Evolutionary conservation across 306 rosid species (phyloP).

Genomic region (Aeschynomene evenia): DNA sequence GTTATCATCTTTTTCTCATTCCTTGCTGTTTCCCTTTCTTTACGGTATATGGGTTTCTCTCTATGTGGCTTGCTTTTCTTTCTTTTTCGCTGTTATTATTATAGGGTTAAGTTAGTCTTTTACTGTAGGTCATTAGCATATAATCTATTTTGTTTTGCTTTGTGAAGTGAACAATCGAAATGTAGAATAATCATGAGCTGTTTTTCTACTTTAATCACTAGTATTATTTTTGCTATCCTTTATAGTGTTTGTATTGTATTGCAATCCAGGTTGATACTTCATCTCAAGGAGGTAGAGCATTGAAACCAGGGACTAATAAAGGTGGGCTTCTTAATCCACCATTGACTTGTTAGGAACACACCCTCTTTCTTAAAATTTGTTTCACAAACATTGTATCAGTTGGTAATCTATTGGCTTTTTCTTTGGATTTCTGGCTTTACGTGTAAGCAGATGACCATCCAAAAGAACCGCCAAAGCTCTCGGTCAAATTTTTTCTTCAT

Average conservation of each 20-base stretch:
- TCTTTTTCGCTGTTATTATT: not conserved
- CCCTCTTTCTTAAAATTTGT: not conserved
- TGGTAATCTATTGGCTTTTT: not conserved
- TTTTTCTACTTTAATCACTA: not conserved
- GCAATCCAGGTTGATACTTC: slow-evolving; percentile 43
- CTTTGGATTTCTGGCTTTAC: slow-evolving; percentile 21
- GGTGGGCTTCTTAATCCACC: slow-evolving; percentile 36
- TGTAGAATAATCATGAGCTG: not conserved
- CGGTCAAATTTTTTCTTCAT: slow-evolving; percentile 76
- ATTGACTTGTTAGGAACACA: not conserved
- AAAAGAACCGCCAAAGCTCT: slow-evolving; percentile 49
- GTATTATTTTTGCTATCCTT: not conserved
- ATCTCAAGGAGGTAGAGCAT: slow-evolving; percentile 35
- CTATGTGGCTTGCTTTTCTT: not conserved
- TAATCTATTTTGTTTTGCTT: not conserved
- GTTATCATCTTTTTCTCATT: not conserved
- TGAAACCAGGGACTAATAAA: slow-evolving; percentile 35
- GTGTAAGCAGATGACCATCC: slow-evolving; percentile 43
- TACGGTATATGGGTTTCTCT: not conserved
- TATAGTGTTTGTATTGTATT: not conserved
- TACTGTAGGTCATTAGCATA: not conserved
- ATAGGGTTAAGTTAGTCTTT: not conserved
- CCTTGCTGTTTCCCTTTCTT: slow-evolving; percentile 1
- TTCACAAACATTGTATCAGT: slow-evolving; percentile 5
- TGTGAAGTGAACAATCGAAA: not conserved